Evolutionary conservation across 768 basidiomycete genomes (phyloP), one percentile per base, ranked within the genome.

Genomic region (Termitomyces sp.): DNA sequence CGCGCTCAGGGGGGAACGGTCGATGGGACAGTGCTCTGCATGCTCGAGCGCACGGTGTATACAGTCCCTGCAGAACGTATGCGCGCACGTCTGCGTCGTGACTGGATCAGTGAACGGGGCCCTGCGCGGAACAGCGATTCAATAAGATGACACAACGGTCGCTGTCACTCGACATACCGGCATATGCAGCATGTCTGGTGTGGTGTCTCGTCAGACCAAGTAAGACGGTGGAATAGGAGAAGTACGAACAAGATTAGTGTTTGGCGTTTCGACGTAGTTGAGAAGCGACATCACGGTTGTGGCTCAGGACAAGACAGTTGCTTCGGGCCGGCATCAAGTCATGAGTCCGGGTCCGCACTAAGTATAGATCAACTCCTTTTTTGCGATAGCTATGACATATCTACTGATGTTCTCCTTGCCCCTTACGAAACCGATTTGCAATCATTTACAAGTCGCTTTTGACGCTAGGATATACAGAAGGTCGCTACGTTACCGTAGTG

Each of bases 11-110:
- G 84, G 77, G 15, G 83, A 86, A 22, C 94, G 83, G 71, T 95
- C 93, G 31, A 96, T 84, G 12, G 94, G 94, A 69, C 94, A 96
- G 60, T 86, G 85, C 0, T 80, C 75, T 7, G 85, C 83, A 58
- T 88, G 81, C 13, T 71, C 69, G 4, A 95, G 78, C 0, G 93
- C 89, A 51, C 77, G 76, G n/a, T 74, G 64, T 59, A 94, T 90
- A 66, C 94, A 96, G 31, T 84, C 86, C n/a, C 72, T 72, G 69
- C 94, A 96, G 69, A 95, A 95, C 0, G 92, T 95, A 68, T 93
- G 94, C 58, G 81, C 77, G 64, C 94, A 95, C 8, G 86, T 83
- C 41, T 72, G 79, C 0, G 90, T 86, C 0, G 88, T 89, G 1
- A 79, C 80, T 10, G 93, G 94, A 31, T 92, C 82, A 8, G 83